Evolutionary conservation across 495 filamentous ascomycete species (phyloP), one percentile per base, ranked within the genome.

Genomic region (Mycothermus thermophilus): DNA sequence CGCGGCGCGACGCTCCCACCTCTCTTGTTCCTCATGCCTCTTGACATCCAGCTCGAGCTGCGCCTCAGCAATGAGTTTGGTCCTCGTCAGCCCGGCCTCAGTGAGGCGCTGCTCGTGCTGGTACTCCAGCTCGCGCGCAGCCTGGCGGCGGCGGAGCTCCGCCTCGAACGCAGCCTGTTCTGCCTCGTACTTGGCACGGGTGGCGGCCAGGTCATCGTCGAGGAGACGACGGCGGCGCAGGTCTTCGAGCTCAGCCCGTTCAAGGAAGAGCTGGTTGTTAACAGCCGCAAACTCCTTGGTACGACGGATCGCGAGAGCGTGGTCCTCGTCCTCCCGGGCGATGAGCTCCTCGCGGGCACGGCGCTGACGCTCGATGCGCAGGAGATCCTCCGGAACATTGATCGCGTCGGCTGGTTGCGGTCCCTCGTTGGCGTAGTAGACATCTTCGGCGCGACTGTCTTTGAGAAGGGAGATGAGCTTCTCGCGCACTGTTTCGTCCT

Each of bases 341-440:
- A 64, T 44, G 3, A 59, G 60, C 15, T 54, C 50, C 17, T 54
- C 46, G 0, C 54, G 50, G 0, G 55, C 54, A 18, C 51, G 51
- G 7, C 64, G 64, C 30, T 63, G 51, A 8, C 59, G 55, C 27
- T 68, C 64, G 28, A 60, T 58, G 4, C 50, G 46, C 8, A 59
- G 51, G n/a, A 68, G 55, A 1, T 60, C 56, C 1, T 54, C 36
- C 0, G 64, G 64, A 27, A 67, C 50, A 23, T 62, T 62, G 23
- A 64, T 34, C 1, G 59, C 55, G 22, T 55, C 63, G 6, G 56
- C 53, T 13, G 64, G 64, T 34, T 68, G 64, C 4, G 59, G 50
- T 6, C 60, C 62, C 5, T 49, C 48, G 42, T 64, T 60, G 28
- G 62, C 61, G 43, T 66, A 69, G 40, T 57, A 69, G 15, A 64